Base-by-base conservation (phyloP, 2,329 filamentous ascomycete species). In the Ceratocystis variospora region DNA sequence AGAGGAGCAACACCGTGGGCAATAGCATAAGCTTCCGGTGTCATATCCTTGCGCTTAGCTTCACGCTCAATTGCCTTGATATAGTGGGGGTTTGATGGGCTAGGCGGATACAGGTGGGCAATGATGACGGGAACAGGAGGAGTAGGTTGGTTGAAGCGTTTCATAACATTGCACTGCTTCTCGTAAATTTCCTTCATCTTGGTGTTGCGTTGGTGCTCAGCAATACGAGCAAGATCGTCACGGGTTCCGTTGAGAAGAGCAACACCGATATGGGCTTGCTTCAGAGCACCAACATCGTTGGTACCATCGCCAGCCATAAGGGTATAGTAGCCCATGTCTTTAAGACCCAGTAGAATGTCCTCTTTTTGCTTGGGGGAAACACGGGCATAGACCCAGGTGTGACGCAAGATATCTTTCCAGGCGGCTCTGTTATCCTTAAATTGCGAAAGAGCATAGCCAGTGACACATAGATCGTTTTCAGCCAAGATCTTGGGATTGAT, bases 151-250 rank as follows among this genome's bases (percentile, higher is more conserved):
- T 96, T 96, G 82, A 97, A 99, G 70, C 93, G 85, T 73, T 88
- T 84, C 90, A 99, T 96, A 75, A 99, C 82, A 61, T 86, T 80
- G 66, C 88, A 83, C 75, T 99, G 94, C 80, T 99, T 97, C 79
- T 97, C 90, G 75, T 99, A 99, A 70, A 99, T 84, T 70, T 96
- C 92, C 81, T 96, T 97, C 89, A 99, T 95, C 81, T 91, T 96
- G 50, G 88, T 96, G 75, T 91, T 96, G 71, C 94, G 88, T 72
- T 88, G 87, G 76, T 99, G 92, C 73, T 97, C 94, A 31, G 89
- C 87, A 71, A 99, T 99, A 74, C 87, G 91, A 66, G 86, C 87
- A 65, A 99, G 82, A 74, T 97, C 94, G 25, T 97, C 89, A 70
- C 86, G 87, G 1, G 92, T 95, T 69, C 94, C 94, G 76, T 99